Evolutionary conservation across 2,329 filamentous ascomycete genomes (phyloP).

Genomic region (Hypoxylon sp.): DNA sequence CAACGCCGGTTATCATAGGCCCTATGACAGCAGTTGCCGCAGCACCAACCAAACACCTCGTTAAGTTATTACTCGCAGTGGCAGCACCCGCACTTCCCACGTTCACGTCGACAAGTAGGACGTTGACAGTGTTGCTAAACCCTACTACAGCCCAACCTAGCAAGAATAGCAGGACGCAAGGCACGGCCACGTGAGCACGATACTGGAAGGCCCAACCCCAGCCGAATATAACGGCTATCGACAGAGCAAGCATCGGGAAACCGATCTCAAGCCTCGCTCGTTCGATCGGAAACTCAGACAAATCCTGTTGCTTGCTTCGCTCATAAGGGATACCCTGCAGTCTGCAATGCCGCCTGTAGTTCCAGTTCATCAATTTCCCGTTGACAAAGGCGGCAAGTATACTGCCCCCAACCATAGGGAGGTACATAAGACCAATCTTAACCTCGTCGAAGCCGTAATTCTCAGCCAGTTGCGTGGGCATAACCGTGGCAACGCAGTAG

Average conservation of each 20-base stretch:
- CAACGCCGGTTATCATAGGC: slow-evolving; percentile 60
- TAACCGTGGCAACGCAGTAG: slow-evolving; percentile 54
- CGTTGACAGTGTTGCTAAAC: slow-evolving; percentile 60
- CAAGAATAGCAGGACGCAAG: slow-evolving; percentile 57
- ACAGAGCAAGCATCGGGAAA: slow-evolving; percentile 61
- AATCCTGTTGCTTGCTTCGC: slow-evolving; percentile 60
- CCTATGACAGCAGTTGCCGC: slow-evolving; percentile 60
- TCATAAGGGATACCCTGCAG: slow-evolving; percentile 64
- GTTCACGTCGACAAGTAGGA: slow-evolving; percentile 63
- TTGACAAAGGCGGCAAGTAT: slow-evolving; percentile 54
- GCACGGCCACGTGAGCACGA: slow-evolving; percentile 54
- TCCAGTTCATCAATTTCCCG: slow-evolving; percentile 71
- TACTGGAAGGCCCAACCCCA: slow-evolving; percentile 58
- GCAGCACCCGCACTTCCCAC: slow-evolving; percentile 59
- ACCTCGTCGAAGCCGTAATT: slow-evolving; percentile 70
- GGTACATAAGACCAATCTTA: slow-evolving; percentile 59
- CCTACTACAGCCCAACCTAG: slow-evolving; percentile 57
- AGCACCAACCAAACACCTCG: slow-evolving; percentile 61
- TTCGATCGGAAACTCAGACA: slow-evolving; percentile 54
- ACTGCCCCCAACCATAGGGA: slow-evolving; percentile 58
- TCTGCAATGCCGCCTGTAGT: slow-evolving; percentile 69
- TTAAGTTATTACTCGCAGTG: slow-evolving; percentile 63
- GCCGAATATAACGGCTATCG: slow-evolving; percentile 56
- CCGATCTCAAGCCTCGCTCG: slow-evolving; percentile 56
- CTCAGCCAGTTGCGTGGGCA: slow-evolving; percentile 51